phyloP scores from a whole-genome alignment of 345 rosid species.

The Hibiscus tridactylites region DNA sequence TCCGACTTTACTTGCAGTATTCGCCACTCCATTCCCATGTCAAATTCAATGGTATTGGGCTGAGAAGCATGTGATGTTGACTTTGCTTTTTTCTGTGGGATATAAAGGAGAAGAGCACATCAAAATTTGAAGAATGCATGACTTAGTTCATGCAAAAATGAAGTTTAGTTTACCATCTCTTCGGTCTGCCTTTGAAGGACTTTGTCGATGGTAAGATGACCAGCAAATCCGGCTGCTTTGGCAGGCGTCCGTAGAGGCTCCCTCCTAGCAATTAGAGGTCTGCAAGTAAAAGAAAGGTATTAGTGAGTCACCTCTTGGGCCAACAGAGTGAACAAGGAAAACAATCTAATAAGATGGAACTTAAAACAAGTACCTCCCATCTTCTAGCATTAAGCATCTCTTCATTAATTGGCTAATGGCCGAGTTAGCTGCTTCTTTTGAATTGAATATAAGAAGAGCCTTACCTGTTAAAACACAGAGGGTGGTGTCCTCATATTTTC shows the following conservation, averaged over 20 bases:
- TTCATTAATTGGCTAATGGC: conserved; percentile 25
- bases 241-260: conserved; percentile 3
- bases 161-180: conserved; percentile 22
- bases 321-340: not conserved
- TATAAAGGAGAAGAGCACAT: not conserved
- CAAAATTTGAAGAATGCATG: not conserved
- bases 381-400: conserved; percentile 36
- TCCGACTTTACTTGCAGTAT: conserved; percentile 23
- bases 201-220: conserved; percentile 23
- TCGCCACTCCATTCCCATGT: conserved; percentile 36
- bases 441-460: conserved; percentile 43
- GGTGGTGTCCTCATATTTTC: not conserved
- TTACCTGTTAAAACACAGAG: conserved; percentile 32
- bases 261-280: conserved; percentile 21
- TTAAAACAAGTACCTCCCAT: conserved; percentile 23
- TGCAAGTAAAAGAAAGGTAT: conserved; percentile 10
- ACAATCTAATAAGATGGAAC: not conserved
- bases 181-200: conserved; percentile 6
- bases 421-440: conserved; percentile 38
- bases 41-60: conserved; percentile 26
- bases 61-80: conserved; percentile 42
- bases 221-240: conserved; percentile 14
- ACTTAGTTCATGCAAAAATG: not conserved
- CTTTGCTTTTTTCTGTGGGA: conserved; percentile 27
- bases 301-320: not conserved